A percentile compares a stretch with the other conserved stretches of the same genome.
phyloP scores from a whole-genome alignment of 225 moss, liverwort and hornwort species.

The Rhytidiadelphus loreus region DNA sequence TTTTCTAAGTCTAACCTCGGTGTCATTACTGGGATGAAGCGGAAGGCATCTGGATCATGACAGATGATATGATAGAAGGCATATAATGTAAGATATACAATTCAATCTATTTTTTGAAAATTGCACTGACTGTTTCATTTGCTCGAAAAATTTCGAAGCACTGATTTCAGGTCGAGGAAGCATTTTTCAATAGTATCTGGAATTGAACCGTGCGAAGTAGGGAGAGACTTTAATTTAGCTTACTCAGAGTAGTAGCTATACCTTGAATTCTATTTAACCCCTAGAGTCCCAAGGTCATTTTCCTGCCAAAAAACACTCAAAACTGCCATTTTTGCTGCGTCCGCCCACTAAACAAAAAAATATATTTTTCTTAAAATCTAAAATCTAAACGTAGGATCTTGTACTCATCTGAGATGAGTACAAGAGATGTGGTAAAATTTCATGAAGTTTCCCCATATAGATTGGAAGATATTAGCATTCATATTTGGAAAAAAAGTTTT shows the following conservation, averaged over 20 bases:
- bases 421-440: too few relatives aligned
- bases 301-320: too few relatives aligned
- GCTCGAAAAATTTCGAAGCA: neutral
- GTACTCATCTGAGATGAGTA: too few relatives aligned
- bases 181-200: neutral
- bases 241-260: too few relatives aligned
- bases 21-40: constrained; percentile 18
- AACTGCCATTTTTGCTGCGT: too few relatives aligned
- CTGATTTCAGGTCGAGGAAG: neutral
- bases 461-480: too few relatives aligned
- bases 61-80: neutral
- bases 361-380: too few relatives aligned
- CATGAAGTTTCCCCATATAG: too few relatives aligned
- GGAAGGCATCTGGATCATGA: constrained; percentile 34
- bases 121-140: neutral
- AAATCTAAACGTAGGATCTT: too few relatives aligned
- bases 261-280: neutral
- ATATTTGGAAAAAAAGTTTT: too few relatives aligned
- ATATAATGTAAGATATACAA: neutral
- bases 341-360: too few relatives aligned
- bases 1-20: constrained; percentile 30
- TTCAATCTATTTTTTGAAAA: neutral
- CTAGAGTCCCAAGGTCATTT: too few relatives aligned
- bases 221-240: neutral
- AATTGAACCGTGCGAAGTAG: neutral